These are phyloP conservation scores for Candida suzukii DNA, from an alignment of 805 yeast genomes.

Conservation along the genomic window DNA sequence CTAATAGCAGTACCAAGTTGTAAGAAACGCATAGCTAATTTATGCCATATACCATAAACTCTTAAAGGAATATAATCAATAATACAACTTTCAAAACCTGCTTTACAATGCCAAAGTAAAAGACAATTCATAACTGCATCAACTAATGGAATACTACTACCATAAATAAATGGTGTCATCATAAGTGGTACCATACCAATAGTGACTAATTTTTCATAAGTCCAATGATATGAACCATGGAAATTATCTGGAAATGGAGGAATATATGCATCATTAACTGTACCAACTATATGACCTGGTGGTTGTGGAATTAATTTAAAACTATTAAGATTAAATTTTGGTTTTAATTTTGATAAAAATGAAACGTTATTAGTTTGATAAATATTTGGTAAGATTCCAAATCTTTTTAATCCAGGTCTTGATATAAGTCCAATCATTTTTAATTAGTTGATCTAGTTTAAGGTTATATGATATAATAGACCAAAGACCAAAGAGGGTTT, in stretches of 20 bases:
- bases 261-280: conserved; percentile 65
- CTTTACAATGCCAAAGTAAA: conserved; percentile 56
- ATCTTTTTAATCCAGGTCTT: too few species aligned
- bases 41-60: conserved; percentile 62
- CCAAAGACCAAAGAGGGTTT: too few species aligned
- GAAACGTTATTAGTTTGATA: neutral
- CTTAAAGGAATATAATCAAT: conserved; percentile 72
- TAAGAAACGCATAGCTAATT: conserved; percentile 50
- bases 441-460: too few species aligned
- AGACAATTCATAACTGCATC: conserved; percentile 53
- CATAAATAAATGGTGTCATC: conserved; percentile 52
- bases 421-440: too few species aligned
- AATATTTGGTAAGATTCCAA: too few species aligned
- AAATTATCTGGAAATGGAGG: conserved; percentile 47
- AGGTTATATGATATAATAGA: too few species aligned
- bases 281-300: conserved; percentile 66
- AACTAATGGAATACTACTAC: conserved; percentile 40
- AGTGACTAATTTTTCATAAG: conserved; percentile 56
- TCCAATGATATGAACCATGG: conserved; percentile 74
- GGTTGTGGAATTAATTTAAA: conserved; percentile 50
- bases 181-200: conserved; percentile 58
- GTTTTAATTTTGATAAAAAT: neutral
- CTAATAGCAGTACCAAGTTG: conserved; percentile 58
- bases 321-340: conserved; percentile 4
- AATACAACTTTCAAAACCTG: conserved; percentile 73